Conservation (phyloP, 192 early-diverging fungal genomes). For the Ambispora gerdemannii region DNA sequence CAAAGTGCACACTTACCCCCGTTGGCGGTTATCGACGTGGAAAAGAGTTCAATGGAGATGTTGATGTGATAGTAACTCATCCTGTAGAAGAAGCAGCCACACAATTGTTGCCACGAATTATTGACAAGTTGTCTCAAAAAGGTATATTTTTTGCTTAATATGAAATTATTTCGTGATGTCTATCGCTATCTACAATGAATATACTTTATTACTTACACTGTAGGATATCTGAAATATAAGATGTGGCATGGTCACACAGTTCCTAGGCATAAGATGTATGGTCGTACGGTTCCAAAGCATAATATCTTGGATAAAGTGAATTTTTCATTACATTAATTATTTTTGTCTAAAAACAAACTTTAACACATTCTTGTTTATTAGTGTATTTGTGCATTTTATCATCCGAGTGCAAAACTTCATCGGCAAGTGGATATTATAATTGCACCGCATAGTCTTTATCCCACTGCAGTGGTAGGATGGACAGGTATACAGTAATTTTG, state of each 20-base stretch:
- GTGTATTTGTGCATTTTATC: conserved; percentile 37
- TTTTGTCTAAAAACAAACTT: too few species aligned
- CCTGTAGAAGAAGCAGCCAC: conserved; percentile 8
- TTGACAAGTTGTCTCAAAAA: conserved; percentile 6
- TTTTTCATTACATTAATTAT: too few species aligned
- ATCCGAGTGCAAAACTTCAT: conserved; percentile 30
- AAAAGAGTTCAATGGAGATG: conserved; percentile 37
- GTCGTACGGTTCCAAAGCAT: too few species aligned
- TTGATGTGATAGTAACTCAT: conserved; percentile 35
- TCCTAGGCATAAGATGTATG: too few species aligned
- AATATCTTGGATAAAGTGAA: too few species aligned
- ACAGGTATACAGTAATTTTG: conserved; percentile 31
- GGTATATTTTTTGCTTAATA: conserved; percentile 5
- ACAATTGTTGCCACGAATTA: conserved; percentile 23
- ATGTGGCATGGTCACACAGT: too few species aligned
- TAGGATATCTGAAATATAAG: conserved; percentile 17
- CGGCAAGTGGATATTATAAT: conserved; percentile 38
- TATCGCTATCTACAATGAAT: not conserved
- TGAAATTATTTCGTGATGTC: not conserved
- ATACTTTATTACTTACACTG: not conserved
- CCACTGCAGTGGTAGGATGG: conserved; percentile 35
- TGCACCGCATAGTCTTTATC: conserved; percentile 24
- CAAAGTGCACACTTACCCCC: conserved; percentile 19
- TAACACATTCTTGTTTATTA: not conserved
- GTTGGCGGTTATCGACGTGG: conserved; percentile 40